Evolutionary conservation across 352 stramenopile genomes (phyloP).

Genomic region (Achlya hypogyna): DNA sequence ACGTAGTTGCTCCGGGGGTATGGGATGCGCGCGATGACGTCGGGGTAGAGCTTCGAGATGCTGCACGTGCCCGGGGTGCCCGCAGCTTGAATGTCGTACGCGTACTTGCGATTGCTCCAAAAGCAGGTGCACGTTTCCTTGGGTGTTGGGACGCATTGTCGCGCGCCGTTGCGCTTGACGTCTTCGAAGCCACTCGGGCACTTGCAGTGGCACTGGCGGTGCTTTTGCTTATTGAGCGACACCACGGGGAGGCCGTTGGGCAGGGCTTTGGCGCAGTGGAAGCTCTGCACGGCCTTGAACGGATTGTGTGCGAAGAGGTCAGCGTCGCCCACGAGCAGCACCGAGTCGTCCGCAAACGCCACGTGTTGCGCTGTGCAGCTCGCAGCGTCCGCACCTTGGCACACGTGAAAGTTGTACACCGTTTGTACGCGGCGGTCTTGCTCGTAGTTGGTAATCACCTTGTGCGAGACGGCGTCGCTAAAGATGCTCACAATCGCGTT

Average conservation of each 20-base stretch:
- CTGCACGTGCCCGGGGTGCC: neutral
- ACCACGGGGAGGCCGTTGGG: constrained; percentile 19
- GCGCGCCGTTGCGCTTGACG: neutral
- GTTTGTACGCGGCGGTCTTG: neutral
- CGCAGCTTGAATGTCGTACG: neutral
- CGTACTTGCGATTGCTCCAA: constrained; percentile 4
- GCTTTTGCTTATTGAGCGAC: neutral
- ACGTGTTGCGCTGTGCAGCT: neutral
- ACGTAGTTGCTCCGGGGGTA: constrained; percentile 18
- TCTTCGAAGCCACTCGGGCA: constrained; percentile 24
- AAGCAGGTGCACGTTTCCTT: constrained; percentile 11
- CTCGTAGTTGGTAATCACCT: constrained; percentile 6
- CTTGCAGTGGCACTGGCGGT: constrained; percentile 19
- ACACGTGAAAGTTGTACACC: constrained; percentile 12
- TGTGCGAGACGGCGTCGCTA: neutral
- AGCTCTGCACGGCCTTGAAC: constrained; percentile 14
- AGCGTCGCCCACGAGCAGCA: neutral
- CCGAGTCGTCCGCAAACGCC: constrained; percentile 10
- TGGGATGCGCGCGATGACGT: constrained; percentile 1
- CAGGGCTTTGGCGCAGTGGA: constrained; percentile 15
- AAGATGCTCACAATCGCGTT: constrained; percentile 8
- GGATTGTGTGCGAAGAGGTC: constrained; percentile 9
- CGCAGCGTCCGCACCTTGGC: neutral
- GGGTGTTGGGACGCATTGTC: neutral
- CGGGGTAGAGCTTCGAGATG: neutral